Evolutionary conservation across 73 alveolate species (phyloP).

Genomic region (Paramecium biaurelia): DNA sequence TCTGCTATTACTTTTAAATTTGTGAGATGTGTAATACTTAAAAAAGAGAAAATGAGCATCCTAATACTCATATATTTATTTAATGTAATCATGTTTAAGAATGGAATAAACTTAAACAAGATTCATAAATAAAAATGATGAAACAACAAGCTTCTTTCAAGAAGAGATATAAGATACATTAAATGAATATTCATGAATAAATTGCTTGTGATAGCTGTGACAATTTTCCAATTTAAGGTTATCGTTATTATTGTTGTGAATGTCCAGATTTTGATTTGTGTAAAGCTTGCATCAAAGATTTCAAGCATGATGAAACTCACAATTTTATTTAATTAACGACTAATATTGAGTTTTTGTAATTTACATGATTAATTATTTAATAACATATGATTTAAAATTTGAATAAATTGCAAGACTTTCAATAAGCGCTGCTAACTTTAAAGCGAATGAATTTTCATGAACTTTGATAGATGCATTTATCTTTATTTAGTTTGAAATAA

Average conservation of each 20-base stretch:
- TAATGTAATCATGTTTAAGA: neutral
- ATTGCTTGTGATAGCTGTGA: neutral
- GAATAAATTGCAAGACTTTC: neutral
- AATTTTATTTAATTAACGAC: neutral
- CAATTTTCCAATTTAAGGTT: neutral
- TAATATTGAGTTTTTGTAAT: neutral
- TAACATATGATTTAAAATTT: neutral
- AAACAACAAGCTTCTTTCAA: neutral
- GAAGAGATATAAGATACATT: neutral
- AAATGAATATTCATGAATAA: neutral
- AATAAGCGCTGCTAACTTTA: neutral
- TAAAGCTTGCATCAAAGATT: neutral
- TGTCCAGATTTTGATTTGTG: neutral
- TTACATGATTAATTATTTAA: neutral
- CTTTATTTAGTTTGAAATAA: neutral
- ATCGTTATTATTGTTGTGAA: neutral
- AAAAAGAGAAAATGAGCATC: neutral
- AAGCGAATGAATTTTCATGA: neutral
- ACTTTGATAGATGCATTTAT: neutral
- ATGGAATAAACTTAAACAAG: neutral
- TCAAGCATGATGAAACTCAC: neutral
- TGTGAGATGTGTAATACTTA: neutral
- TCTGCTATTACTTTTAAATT: neutral
- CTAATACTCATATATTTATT: neutral
- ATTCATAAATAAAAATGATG: neutral